Conservation (phyloP, 345 rosid genomes). For the Populus euphratica region DNA sequence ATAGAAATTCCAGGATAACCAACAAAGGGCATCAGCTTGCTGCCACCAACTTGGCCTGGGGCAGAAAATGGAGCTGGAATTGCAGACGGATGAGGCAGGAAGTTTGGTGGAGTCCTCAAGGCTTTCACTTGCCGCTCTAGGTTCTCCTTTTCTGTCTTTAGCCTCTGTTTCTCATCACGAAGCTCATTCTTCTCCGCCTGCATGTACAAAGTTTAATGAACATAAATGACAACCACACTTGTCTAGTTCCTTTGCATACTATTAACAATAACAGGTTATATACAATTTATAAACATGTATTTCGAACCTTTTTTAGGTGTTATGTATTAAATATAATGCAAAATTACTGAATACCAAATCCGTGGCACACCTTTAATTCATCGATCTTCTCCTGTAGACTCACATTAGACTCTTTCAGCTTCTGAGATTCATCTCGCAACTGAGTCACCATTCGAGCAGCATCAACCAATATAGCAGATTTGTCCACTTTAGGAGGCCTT, state of each 20-base stretch:
- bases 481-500: conserved; percentile 33
- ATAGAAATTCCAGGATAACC: conserved; percentile 27
- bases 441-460: conserved; percentile 30
- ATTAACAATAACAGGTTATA: not conserved
- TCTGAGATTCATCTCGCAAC: conserved; percentile 24
- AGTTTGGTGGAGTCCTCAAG: conserved; percentile 4
- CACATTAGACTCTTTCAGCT: conserved; percentile 25
- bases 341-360: not conserved
- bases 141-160: conserved; percentile 25
- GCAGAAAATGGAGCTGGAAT: conserved; percentile 20
- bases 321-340: not conserved
- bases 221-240: not conserved
- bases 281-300: not conserved
- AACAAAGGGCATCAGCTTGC: conserved; percentile 22
- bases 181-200: conserved; percentile 31
- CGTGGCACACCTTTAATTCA: conserved; percentile 31
- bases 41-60: conserved; percentile 17
- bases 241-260: not conserved
- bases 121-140: conserved; percentile 16
- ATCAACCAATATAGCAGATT: conserved; percentile 30
- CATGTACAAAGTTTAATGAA: not conserved
- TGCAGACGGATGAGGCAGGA: conserved; percentile 10
- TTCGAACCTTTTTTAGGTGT: not conserved
- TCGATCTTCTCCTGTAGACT: conserved; percentile 27
- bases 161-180: conserved; percentile 28